phyloP scores from a whole-genome alignment of 257 asterid genomes.

The Rauvolfia tetraphylla region DNA sequence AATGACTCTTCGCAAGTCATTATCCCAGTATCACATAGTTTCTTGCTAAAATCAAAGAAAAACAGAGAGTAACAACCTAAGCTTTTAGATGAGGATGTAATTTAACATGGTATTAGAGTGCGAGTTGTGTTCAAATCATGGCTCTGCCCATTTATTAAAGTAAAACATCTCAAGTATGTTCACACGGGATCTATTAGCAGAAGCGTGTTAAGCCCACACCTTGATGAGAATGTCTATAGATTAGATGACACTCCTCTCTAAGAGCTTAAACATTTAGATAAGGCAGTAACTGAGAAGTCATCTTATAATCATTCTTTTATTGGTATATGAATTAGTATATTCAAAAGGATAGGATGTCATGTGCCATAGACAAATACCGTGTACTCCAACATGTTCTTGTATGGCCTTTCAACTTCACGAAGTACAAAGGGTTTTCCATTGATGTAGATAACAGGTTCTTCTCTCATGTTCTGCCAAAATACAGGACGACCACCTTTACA shows the following conservation, averaged over 20 bases:
- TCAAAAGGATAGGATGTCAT: background rate
- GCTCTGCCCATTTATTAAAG: background rate
- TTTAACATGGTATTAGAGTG: no score
- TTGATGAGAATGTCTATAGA: background rate
- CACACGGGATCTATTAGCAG: background rate
- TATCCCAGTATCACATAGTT: background rate
- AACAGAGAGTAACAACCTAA: no score
- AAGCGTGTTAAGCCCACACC: background rate
- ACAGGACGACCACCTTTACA: slow-evolving; percentile 78
- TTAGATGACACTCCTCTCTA: background rate
- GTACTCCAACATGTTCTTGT: slow-evolving; percentile 96
- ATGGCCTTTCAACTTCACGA: slow-evolving; percentile 98
- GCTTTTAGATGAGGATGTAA: no score
- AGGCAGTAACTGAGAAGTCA: background rate
- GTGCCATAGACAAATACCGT: slow-evolving; percentile 52
- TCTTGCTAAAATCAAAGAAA: background rate
- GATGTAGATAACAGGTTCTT: slow-evolving; percentile 95
- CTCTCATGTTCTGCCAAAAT: slow-evolving; percentile 99
- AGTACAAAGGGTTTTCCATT: slow-evolving; percentile 97
- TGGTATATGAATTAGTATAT: background rate
- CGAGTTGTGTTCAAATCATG: background rate
- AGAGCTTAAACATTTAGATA: background rate
- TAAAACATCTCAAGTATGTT: no score
- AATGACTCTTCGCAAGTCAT: background rate
- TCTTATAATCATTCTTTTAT: background rate